phyloP scores from a whole-genome alignment of 1,284 basidiomycete genomes.

The Sporisorium graminicola region DNA sequence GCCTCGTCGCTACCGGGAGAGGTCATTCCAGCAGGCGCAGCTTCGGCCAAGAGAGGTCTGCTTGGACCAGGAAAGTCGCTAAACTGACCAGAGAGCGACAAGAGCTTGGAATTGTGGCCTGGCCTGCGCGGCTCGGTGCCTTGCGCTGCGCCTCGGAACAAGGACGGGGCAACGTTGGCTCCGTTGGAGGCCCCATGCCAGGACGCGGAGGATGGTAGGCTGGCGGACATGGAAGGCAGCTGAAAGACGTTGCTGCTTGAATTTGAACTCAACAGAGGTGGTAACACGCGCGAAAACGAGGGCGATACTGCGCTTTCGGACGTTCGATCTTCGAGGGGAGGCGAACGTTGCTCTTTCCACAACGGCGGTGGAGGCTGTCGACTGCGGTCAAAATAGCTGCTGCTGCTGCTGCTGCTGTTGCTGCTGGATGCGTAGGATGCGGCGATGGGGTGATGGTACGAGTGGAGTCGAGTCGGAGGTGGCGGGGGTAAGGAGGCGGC shows the following conservation, averaged over 20 bases:
- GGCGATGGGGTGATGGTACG: constrained; percentile 51
- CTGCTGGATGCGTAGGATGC: constrained; percentile 36
- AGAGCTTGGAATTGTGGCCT: constrained; percentile 20
- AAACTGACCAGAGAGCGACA: constrained; percentile 25
- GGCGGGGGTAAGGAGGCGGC: constrained; percentile 32
- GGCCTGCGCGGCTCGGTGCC: constrained; percentile 9
- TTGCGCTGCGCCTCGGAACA: constrained; percentile 15
- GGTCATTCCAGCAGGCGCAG: constrained; percentile 11
- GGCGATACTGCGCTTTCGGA: constrained; percentile 19
- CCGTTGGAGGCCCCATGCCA: constrained; percentile 27
- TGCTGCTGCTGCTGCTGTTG: constrained; percentile 1
- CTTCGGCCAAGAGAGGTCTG: constrained; percentile 4
- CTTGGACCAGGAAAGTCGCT: constrained; percentile 11
- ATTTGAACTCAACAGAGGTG: constrained; percentile 25
- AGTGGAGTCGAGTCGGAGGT: constrained; percentile 33
- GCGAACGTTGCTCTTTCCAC: constrained; percentile 35
- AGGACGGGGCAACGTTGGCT: background rate
- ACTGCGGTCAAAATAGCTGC: constrained; percentile 24
- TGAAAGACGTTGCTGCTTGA: constrained; percentile 34
- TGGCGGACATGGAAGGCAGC: constrained; percentile 41
- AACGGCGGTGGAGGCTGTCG: constrained; percentile 26
- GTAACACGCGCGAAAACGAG: constrained; percentile 38
- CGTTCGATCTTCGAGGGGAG: constrained; percentile 36
- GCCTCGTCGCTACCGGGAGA: constrained; percentile 26
- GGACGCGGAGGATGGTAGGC: constrained; percentile 30